Evolutionary conservation across 2,329 filamentous ascomycete species (phyloP), one percentile per base, ranked within the genome.

Genomic region (Fusarium chlamydosporum): DNA sequence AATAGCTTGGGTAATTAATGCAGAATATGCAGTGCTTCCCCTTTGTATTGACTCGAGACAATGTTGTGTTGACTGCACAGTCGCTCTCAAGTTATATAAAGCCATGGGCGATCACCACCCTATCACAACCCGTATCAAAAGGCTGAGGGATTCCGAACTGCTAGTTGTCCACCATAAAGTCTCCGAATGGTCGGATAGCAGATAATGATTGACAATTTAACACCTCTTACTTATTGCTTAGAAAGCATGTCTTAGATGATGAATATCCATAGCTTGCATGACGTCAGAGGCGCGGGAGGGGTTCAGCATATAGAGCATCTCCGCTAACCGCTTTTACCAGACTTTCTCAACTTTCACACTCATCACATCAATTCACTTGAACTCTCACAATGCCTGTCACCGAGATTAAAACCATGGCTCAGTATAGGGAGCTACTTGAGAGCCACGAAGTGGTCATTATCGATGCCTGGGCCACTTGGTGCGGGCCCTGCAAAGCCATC

Each of bases 341-440:
- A 7, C 29, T 9, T 15, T 23, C 29, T 16, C 13, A 41, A 6
- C 38, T 16, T 52, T 20, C 35, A 43, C 3, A 18, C 16, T 11
- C 1, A 40, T n/a, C 5, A 7, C 26, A 2, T 7, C 4, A 26
- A n/a, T 16, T 4, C 18, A 20, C 26, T 9, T 16, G 29, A 3
- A 29, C 16, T 6, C 11, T 2, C 11, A 35, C 23, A 31, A 56
- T 56, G 53, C 3, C 18, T 1, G 9, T 61, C 29, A 31, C 7
- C 4, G 2, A 37, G 3, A 51, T 51, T 3, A 6, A 51, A 4
- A 26, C 1, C 1, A 18, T 33, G 9, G 16, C 15, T 0, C 8
- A 43, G 4, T 61, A 7, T 6, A 4, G 33, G 0, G 11, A 29
- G 0, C 13, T 34, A 7, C 2, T 51, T 1, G 2, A 10, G 9